phyloP scores from a whole-genome alignment of 768 basidiomycete species.

The Boletus vinaceobasis region DNA sequence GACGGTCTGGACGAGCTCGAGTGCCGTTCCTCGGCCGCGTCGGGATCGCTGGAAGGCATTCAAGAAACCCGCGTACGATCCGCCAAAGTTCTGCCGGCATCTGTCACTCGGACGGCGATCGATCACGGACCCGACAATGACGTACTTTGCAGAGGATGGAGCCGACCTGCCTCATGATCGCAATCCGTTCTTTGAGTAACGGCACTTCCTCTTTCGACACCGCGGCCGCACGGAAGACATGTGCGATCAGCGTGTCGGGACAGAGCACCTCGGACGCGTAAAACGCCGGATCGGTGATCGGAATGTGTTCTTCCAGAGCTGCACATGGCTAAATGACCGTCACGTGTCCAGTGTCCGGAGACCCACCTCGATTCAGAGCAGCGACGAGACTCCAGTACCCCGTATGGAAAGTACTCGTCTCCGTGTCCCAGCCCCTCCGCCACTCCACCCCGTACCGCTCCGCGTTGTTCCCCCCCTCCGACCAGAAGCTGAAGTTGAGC shows the following conservation, averaged over 20 bases:
- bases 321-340: background rate
- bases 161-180: constrained; percentile 77
- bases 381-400: constrained; percentile 90
- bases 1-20: constrained; percentile 72
- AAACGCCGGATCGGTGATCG: constrained; percentile 75
- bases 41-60: constrained; percentile 54
- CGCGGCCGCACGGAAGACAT: constrained; percentile 62
- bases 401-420: constrained; percentile 54
- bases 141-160: constrained; percentile 65
- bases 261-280: constrained; percentile 70
- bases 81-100: constrained; percentile 52
- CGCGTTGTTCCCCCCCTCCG: constrained; percentile 52
- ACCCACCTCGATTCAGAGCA: constrained; percentile 72
- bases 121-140: constrained; percentile 10
- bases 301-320: constrained; percentile 77
- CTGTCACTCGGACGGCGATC: constrained; percentile 6
- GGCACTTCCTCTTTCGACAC: constrained; percentile 65
- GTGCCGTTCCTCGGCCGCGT: constrained; percentile 56
- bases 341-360: background rate
- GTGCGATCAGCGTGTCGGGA: constrained; percentile 64
- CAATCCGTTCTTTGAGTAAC: constrained; percentile 65
- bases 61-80: constrained; percentile 68
- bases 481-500: constrained; percentile 91
- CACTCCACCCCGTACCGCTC: constrained; percentile 79
- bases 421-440: constrained; percentile 62